phyloP scores from a whole-genome alignment of 345 rosid species.

The Eucalyptus victrix region DNA sequence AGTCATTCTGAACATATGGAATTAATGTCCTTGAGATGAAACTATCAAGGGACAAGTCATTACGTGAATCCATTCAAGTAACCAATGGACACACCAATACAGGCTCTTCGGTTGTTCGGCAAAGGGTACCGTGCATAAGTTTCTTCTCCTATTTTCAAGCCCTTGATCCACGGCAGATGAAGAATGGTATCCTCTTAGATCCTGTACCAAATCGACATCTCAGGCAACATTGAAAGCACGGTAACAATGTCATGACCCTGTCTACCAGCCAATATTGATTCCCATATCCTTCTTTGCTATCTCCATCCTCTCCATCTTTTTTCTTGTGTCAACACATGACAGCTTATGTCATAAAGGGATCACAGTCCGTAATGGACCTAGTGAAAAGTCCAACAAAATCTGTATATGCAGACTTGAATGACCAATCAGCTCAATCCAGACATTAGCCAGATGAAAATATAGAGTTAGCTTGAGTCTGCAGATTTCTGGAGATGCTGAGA shows the following conservation, averaged over 20 bases:
- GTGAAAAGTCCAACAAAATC: background rate
- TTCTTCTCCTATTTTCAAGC: background rate
- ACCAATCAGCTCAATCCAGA: background rate
- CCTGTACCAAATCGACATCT: background rate
- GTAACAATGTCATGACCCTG: background rate
- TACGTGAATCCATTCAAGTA: background rate
- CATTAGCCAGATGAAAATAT: background rate
- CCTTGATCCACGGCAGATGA: background rate
- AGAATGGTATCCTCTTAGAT: background rate
- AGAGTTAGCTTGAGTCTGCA: background rate
- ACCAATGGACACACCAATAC: background rate
- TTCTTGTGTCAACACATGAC: background rate
- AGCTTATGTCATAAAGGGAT: background rate
- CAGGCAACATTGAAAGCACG: background rate
- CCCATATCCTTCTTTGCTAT: background rate
- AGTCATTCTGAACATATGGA: background rate
- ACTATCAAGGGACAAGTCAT: background rate
- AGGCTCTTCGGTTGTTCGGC: background rate
- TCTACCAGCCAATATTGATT: background rate
- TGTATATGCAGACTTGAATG: background rate
- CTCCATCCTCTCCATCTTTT: background rate
- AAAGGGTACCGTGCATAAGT: background rate
- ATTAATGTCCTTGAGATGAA: background rate
- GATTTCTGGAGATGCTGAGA: slow-evolving; percentile 18
- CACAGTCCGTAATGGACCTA: background rate